A percentile compares a stretch with the other conserved stretches of the same genome.
Conservation (phyloP, 163 green algal genomes). For the Picocystis sp. region DNA sequence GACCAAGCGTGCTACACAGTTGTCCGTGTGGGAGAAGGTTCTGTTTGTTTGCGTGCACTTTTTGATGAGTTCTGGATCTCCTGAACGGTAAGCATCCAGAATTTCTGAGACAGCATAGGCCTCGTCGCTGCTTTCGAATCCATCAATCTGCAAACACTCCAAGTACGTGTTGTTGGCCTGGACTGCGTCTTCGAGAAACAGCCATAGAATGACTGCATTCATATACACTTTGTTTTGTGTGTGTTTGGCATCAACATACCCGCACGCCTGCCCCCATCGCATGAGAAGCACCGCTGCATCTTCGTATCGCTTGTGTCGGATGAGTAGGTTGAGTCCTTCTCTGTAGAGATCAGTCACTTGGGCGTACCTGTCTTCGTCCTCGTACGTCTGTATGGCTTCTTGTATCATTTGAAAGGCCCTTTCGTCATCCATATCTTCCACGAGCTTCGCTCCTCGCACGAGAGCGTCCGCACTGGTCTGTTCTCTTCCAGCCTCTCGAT, state of each 20-base stretch:
- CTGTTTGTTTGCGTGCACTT: not conserved
- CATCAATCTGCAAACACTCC: slow-evolving; percentile 3
- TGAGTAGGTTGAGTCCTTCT: no score
- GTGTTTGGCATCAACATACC: not conserved
- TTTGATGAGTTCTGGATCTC: not conserved
- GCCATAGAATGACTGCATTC: slow-evolving; percentile 3
- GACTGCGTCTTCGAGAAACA: slow-evolving; percentile 2
- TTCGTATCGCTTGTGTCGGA: no score
- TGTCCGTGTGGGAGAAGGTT: slow-evolving; percentile 4
- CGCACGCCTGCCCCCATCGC: slow-evolving; percentile 1
- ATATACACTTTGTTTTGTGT: slow-evolving; percentile 7
- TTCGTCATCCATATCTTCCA: slow-evolving; percentile 5
- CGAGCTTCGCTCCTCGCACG: not conserved
- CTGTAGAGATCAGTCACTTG: no score
- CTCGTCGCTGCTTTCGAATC: slow-evolving; percentile 6
- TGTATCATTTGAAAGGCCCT: not conserved
- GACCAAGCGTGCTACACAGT: not conserved
- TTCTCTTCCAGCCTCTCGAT: not conserved
- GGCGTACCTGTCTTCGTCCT: not conserved
- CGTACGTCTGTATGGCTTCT: not conserved
- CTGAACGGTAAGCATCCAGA: slow-evolving; percentile 3
- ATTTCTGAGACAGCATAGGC: not conserved
- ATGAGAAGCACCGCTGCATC: not conserved
- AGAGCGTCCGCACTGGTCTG: slow-evolving; percentile 4
- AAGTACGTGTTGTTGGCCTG: slow-evolving; percentile 4